Percentiles rank a stretch among this genome's conserved stretches.
These are phyloP conservation scores for Rubroboletus pulcherrimus DNA, from an alignment of 768 basidiomycete species.

Conservation along the genomic window DNA sequence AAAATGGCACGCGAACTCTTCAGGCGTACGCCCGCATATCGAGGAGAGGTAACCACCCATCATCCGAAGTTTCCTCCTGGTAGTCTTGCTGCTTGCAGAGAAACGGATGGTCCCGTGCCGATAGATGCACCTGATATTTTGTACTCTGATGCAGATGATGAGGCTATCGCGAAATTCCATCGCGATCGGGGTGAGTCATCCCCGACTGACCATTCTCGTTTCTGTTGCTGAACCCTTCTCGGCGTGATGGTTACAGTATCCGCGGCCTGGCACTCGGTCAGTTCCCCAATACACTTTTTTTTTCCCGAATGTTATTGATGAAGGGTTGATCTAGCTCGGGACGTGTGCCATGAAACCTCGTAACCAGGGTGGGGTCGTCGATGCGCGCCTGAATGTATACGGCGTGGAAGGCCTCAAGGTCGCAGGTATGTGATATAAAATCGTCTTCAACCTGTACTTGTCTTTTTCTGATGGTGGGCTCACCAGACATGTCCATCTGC, in stretches of 20 bases:
- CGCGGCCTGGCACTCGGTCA: conserved; percentile 16
- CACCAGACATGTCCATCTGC: conserved; percentile 37
- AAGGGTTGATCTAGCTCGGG: conserved; percentile 41
- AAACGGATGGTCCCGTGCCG: conserved; percentile 16
- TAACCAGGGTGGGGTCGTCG: conserved; percentile 58
- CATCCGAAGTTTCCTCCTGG: conserved; percentile 30
- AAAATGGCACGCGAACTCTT: conserved; percentile 52
- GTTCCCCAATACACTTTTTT: background rate
- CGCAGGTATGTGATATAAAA: conserved; percentile 39
- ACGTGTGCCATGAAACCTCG: conserved; percentile 70
- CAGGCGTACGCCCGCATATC: conserved; percentile 45
- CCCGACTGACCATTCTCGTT: too few species aligned
- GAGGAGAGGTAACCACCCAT: conserved; percentile 13
- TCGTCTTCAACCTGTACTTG: too few species aligned
- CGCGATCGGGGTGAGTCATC: conserved; percentile 15
- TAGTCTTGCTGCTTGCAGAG: conserved; percentile 27
- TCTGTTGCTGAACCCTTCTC: background rate
- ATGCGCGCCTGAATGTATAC: conserved; percentile 58
- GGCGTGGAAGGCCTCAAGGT: conserved; percentile 58
- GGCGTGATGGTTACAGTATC: background rate
- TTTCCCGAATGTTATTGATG: background rate
- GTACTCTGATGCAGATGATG: conserved; percentile 35
- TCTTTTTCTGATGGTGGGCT: background rate
- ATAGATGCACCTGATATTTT: conserved; percentile 29
- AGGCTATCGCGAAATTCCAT: conserved; percentile 28